phyloP scores from a whole-genome alignment of 441 rosid genomes.

The Pelargonium australe region DNA sequence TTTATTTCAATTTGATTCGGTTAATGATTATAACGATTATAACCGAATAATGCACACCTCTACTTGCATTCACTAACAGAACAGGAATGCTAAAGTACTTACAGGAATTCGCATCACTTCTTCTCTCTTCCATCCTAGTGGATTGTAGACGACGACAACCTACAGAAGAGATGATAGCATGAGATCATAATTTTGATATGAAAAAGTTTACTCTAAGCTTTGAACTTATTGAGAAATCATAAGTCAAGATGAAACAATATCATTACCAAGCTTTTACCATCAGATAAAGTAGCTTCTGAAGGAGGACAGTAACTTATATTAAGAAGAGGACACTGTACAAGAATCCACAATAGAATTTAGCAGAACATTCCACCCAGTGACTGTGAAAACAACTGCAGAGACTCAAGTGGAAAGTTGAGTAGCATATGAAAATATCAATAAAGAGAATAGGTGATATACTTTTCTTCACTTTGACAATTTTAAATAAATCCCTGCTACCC shows the following conservation, averaged over 20 bases:
- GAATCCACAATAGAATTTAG: constrained; percentile 16
- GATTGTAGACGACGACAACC: constrained; percentile 76
- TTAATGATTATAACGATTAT: too few relatives aligned
- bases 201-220: background rate
- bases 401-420: background rate
- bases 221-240: background rate
- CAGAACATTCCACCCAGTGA: constrained; percentile 12
- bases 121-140: constrained; percentile 94
- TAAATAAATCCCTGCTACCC: too few relatives aligned
- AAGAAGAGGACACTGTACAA: constrained; percentile 80
- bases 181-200: background rate
- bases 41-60: background rate
- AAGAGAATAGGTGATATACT: too few relatives aligned
- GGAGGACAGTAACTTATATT: constrained; percentile 93
- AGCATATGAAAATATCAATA: background rate
- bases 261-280: constrained; percentile 67
- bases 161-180: constrained; percentile 25
- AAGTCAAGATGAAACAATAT: background rate
- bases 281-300: constrained; percentile 56
- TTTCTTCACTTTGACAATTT: too few relatives aligned
- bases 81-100: constrained; percentile 25
- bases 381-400: background rate
- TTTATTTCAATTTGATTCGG: too few relatives aligned
- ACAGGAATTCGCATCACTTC: constrained; percentile 84
- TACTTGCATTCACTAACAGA: background rate